phyloP scores from a whole-genome alignment of 306 rosid species.

The Sicyos edulis region DNA sequence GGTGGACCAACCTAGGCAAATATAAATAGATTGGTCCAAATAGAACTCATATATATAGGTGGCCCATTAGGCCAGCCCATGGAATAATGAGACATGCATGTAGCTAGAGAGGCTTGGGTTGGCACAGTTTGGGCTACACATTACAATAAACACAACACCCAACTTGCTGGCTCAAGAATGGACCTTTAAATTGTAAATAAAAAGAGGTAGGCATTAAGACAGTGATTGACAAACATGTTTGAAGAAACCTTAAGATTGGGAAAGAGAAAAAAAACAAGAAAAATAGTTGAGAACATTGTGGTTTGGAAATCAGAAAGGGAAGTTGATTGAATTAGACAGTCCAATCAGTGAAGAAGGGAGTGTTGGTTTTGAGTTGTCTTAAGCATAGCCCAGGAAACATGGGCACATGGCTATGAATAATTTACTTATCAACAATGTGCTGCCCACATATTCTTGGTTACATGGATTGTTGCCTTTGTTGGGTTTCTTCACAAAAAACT shows the following conservation, averaged over 20 bases:
- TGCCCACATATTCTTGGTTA: background rate
- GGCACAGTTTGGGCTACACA: background rate
- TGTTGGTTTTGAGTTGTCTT: slow-evolving; percentile 2
- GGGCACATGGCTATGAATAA: background rate
- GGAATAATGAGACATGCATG: background rate
- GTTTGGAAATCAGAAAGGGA: background rate
- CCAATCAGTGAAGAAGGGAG: background rate
- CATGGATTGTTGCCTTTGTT: slow-evolving; percentile 12
- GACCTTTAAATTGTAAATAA: background rate
- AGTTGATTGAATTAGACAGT: slow-evolving; percentile 9
- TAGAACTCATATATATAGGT: no score
- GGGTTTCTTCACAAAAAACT: background rate
- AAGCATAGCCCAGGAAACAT: slow-evolving; percentile 1
- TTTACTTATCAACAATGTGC: background rate
- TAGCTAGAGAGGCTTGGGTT: background rate
- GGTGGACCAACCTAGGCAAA: no score
- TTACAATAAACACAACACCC: no score
- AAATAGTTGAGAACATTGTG: background rate
- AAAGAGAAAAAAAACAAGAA: background rate
- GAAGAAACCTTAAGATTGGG: background rate
- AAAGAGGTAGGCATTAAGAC: background rate
- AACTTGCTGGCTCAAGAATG: background rate
- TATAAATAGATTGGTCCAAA: no score
- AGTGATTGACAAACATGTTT: background rate
- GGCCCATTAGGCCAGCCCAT: background rate